Evolutionary conservation across 331 rosid species (phyloP).

Genomic region (Spiraea crenata): DNA sequence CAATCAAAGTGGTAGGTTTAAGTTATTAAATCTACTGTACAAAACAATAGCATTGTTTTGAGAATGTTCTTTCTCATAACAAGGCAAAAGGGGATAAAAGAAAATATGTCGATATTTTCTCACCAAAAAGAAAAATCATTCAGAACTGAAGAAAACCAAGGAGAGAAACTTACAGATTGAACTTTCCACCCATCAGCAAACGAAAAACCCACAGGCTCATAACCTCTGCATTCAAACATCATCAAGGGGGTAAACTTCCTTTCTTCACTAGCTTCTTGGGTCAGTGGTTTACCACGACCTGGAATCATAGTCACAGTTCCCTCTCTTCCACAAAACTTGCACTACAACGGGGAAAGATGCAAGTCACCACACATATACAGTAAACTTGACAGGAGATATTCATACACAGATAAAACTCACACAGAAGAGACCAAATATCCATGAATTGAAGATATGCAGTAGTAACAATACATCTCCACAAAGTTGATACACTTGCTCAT

Average conservation of each 20-base stretch:
- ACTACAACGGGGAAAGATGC: conserved; percentile 37
- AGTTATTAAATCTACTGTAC: neutral
- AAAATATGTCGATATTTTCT: neutral
- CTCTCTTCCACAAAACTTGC: conserved; percentile 86
- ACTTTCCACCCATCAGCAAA: conserved; percentile 74
- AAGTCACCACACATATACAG: conserved; percentile 17
- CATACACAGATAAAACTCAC: neutral
- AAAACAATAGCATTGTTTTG: neutral
- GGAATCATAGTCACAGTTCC: conserved; percentile 78
- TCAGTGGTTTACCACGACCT: conserved; percentile 60
- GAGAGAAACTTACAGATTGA: conserved; percentile 71
- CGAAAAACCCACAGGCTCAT: conserved; percentile 60
- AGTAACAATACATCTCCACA: neutral
- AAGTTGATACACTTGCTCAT: neutral
- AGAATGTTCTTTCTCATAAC: neutral
- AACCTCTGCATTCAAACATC: conserved; percentile 87
- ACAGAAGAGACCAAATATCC: neutral
- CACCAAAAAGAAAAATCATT: neutral
- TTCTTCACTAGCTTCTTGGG: conserved; percentile 51
- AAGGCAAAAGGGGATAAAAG: neutral
- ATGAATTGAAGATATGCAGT: neutral
- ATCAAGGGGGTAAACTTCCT: conserved; percentile 70
- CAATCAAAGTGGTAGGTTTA: neutral
- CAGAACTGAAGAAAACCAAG: neutral
- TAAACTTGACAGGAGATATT: conserved; percentile 4